A percentile compares a stretch with the other conserved stretches of the same genome.
phyloP scores from a whole-genome alignment of 2,329 filamentous ascomycete genomes.

The Drechslera avenae region DNA sequence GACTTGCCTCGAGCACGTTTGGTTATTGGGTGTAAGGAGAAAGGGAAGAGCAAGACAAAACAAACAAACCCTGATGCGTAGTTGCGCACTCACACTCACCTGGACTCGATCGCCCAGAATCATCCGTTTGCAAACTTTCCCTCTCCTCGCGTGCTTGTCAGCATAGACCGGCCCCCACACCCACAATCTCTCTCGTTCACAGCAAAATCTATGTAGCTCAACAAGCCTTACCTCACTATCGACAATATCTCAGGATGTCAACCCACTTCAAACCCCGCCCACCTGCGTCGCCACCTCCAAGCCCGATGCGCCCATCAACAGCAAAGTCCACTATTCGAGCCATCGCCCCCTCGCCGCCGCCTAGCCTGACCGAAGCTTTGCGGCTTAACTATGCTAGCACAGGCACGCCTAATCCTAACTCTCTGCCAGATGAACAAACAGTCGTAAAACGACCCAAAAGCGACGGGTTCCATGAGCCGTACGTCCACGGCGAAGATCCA shows the following conservation, averaged over 20 bases:
- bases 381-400: conserved; percentile 5
- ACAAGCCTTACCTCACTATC: background rate
- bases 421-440: too few species aligned
- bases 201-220: background rate
- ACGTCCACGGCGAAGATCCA: background rate
- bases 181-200: too few species aligned
- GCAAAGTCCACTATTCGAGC: conserved; percentile 35
- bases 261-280: conserved; percentile 13
- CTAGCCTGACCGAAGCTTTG: conserved; percentile 16
- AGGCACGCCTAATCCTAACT: background rate
- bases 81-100: too few species aligned
- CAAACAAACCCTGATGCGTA: too few species aligned
- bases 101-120: too few species aligned
- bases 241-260: conserved; percentile 4
- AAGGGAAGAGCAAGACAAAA: too few species aligned
- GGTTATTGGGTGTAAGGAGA: too few species aligned
- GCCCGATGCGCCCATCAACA: conserved; percentile 26
- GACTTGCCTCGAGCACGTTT: too few species aligned
- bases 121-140: too few species aligned
- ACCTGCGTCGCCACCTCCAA: conserved; percentile 7
- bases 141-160: too few species aligned
- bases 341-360: conserved; percentile 35
- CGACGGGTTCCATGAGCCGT: background rate
- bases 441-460: background rate
- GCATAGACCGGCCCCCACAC: too few species aligned